These are phyloP conservation scores for Diplodia corticola DNA, from an alignment of 2,329 filamentous ascomycete genomes.

Conservation along the genomic window DNA sequence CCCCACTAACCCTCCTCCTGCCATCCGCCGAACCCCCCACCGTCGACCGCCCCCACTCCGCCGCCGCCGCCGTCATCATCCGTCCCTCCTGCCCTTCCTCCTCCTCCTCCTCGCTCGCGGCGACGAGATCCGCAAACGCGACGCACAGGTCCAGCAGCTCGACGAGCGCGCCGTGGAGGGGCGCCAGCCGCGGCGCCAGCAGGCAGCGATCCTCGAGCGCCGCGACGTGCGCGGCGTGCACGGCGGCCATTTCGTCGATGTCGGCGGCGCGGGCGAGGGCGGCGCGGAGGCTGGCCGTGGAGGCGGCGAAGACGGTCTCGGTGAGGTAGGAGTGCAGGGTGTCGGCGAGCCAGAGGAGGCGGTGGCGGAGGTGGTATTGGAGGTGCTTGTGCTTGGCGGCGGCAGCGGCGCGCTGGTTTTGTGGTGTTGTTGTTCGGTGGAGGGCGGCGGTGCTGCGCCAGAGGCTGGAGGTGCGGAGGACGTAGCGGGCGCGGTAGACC, in stretches of 20 bases:
- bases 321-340: conserved; percentile 74
- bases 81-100: conserved; percentile 27
- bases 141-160: conserved; percentile 75
- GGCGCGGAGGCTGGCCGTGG: conserved; percentile 57
- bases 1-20: conserved; percentile 21
- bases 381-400: neutral
- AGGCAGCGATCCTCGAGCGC: conserved; percentile 68
- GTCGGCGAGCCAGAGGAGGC: conserved; percentile 75
- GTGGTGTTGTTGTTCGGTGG: conserved; percentile 32
- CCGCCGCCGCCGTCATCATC: neutral
- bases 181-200: conserved; percentile 65
- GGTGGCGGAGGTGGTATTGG: conserved; percentile 61
- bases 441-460: conserved; percentile 32
- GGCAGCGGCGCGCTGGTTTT: conserved; percentile 31
- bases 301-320: conserved; percentile 67
- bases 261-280: conserved; percentile 64
- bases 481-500: conserved; percentile 67
- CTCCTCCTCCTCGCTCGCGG: conserved; percentile 41
- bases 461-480: conserved; percentile 55
- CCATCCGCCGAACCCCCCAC: conserved; percentile 33
- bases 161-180: conserved; percentile 72
- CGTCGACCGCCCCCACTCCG: conserved; percentile 31
- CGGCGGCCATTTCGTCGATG: conserved; percentile 76
- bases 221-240: conserved; percentile 65
- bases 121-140: conserved; percentile 66